Base-by-base conservation (phyloP, 345 rosid species). In the Carallia pectinifolia region DNA sequence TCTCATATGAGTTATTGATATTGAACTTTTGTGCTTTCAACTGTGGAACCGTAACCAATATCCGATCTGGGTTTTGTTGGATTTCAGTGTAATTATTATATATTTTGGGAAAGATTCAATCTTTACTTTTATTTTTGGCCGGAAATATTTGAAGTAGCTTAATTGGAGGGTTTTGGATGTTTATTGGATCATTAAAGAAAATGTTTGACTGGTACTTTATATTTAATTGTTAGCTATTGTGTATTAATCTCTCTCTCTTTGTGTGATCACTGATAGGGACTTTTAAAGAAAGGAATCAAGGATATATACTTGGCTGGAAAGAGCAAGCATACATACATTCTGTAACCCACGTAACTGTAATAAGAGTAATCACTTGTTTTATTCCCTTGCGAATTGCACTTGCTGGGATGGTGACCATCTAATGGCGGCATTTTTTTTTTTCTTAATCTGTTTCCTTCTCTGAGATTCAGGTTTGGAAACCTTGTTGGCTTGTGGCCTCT, bases 161-260 rank as follows among this genome's bases (percentile, higher is more conserved):
- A 66, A 75, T 73, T 75, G 66, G 67, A 77, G 67, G 68, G 13
- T 54, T 69, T 44, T 67, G n/a, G 61, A 68, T 81, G 70, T 66
- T 62, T 70, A 37, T 30, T 30, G 70, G 64, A 61, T 69, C 65
- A 77, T 66, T 81, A 64, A 73, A 79, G 63, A 70, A 75, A 53
- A 39, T 73, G 71, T 76, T 79, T 76, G 82, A 79, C 82, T 67
- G 66, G 31, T 70, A 37, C 73, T 75, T 77, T 71, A 39, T 71
- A 31, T 62, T 50, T 52, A 27, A 66, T 53, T 71, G 58, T 50
- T 31, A 72, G 40, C 54, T 19, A 44, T 38, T 58, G 8, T 59
- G 13, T 47, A 29, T 65, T 50, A 4, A 47, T n/a, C 38, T 50
- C 64, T 65, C 61, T 62, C 31, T 39, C 10, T 10, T 7, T 39